Base-by-base conservation (phyloP, 805 yeast genomes). In the Starmerella roubikii region DNA sequence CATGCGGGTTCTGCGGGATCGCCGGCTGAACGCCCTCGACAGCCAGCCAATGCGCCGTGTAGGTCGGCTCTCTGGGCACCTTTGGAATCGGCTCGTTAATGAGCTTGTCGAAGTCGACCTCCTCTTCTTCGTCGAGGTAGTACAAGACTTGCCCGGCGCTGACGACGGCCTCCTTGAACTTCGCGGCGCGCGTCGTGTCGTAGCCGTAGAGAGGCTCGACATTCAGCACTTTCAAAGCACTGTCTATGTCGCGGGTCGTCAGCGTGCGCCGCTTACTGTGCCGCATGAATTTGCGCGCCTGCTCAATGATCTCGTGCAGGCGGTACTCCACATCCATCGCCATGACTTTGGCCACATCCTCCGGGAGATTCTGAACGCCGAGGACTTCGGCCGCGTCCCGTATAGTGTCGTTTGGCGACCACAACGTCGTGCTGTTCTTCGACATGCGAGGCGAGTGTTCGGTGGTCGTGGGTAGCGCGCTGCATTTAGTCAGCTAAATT, bases 321-420 rank as follows among this genome's bases (percentile, higher is more conserved):
- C 98, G 72, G 58, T 93, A 91, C 62, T 91, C 99, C n/a, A 91
- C 93, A 57, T 91, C 99, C 98, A 91, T 91, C 6, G 99, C 97
- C 45, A 91, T 64, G 46, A 91, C 83, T 54, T 84, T 82, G 34
- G 95, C 80, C 2, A 88, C 94, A 44, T 93, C 98, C 38, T 88
- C 97, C 24, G 83, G 81, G 34, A 91, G 64, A 29, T 59, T 60
- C 3, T 68, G 59, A 27, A 91, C 68, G 1, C 98, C 98, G 10
- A 91, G 65, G 2, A 84, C 72, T 55, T 91, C 98, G 0, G 96
- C 94, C 13, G 83, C 94, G 64, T 91, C 98, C 53, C 78, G 80
- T 22, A 93, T 95, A 0, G 99, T 91, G 58, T 91, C 97, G 43
- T 81, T 77, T 7, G 97, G 96, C 9, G 97, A 86, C 98, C 97